These are phyloP conservation scores for Penicillium subrubescens DNA, from an alignment of 495 filamentous ascomycete species.

Conservation along the genomic window DNA sequence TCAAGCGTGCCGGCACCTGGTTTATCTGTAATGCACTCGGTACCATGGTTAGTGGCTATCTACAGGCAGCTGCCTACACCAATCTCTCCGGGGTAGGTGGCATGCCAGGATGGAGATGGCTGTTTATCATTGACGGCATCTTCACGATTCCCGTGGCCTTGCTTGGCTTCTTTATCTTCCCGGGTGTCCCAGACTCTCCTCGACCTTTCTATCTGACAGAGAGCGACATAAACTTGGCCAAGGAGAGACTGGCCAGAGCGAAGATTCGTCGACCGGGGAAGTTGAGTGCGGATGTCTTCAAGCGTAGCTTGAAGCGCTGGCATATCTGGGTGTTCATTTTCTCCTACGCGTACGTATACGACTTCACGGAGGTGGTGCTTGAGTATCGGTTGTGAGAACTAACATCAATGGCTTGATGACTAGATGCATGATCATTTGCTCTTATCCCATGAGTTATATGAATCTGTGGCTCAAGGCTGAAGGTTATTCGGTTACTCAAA, in stretches of 20 bases:
- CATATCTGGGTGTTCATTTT: slow-evolving; percentile 51
- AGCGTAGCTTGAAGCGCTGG: slow-evolving; percentile 44
- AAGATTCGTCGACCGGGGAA: slow-evolving; percentile 40
- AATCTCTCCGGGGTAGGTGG: slow-evolving; percentile 46
- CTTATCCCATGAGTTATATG: slow-evolving; percentile 45
- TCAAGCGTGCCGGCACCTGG: slow-evolving; percentile 41
- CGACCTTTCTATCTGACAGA: slow-evolving; percentile 43
- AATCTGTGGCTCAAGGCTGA: slow-evolving; percentile 51
- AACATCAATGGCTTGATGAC: not conserved
- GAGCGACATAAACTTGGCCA: slow-evolving; percentile 40
- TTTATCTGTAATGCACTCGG: slow-evolving; percentile 41
- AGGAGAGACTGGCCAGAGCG: slow-evolving; percentile 30
- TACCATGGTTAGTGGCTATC: slow-evolving; percentile 42
- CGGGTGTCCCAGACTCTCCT: slow-evolving; percentile 50
- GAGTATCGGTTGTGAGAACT: not conserved
- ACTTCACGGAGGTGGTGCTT: not conserved
- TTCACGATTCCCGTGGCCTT: slow-evolving; percentile 53
- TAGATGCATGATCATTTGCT: slow-evolving; percentile 47
- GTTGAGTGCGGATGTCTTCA: slow-evolving; percentile 43
- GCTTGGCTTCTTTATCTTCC: slow-evolving; percentile 47
- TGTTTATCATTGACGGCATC: slow-evolving; percentile 53
- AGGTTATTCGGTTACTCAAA: slow-evolving; percentile 47
- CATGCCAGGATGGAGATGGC: slow-evolving; percentile 52
- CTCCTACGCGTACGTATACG: slow-evolving; percentile 41
- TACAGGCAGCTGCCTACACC: slow-evolving; percentile 51